A percentile compares a stretch with the other conserved stretches of the same genome.
Conservation (phyloP, 2,329 filamentous ascomycete species). For the Fusarium hostae region DNA sequence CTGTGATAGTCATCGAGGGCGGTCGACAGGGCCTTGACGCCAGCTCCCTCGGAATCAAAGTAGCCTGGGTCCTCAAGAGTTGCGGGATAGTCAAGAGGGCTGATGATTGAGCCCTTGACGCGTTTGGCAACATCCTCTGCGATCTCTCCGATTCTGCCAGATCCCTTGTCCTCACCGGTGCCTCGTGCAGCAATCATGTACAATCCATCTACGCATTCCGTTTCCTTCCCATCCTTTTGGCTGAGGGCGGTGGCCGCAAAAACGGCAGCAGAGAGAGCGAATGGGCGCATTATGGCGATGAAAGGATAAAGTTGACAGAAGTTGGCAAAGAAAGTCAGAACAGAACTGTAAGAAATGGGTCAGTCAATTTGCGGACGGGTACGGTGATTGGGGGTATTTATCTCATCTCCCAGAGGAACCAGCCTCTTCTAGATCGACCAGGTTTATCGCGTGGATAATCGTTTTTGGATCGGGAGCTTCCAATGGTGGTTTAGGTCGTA, state of each 20-base stretch:
- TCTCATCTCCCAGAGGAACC: slow-evolving; percentile 4
- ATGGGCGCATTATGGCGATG: slow-evolving; percentile 31
- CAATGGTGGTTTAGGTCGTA: slow-evolving; percentile 31
- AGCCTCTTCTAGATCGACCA: slow-evolving; percentile 13
- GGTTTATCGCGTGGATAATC: background rate
- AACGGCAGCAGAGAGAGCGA: slow-evolving; percentile 38
- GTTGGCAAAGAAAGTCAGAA: background rate
- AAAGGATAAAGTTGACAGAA: background rate
- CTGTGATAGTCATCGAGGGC: slow-evolving; percentile 48
- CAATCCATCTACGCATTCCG: slow-evolving; percentile 50
- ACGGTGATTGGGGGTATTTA: slow-evolving; percentile 16
- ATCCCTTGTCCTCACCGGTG: slow-evolving; percentile 49
- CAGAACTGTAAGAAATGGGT: background rate
- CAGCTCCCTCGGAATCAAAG: slow-evolving; percentile 49
- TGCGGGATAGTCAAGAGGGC: slow-evolving; percentile 54
- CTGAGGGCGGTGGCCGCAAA: slow-evolving; percentile 40
- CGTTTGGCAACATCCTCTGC: slow-evolving; percentile 48
- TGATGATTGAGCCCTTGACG: slow-evolving; percentile 50
- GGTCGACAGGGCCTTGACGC: slow-evolving; percentile 47
- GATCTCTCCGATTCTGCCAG: slow-evolving; percentile 49
- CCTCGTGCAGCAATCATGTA: slow-evolving; percentile 56
- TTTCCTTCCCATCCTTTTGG: slow-evolving; percentile 34
- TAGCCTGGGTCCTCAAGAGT: slow-evolving; percentile 49
- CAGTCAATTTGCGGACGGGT: background rate
- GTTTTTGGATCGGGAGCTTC: slow-evolving; percentile 18